A percentile compares a stretch with the other conserved stretches of the same genome.
Conservation (phyloP, 2,329 filamentous ascomycete genomes). For the Cryphonectria japonica region DNA sequence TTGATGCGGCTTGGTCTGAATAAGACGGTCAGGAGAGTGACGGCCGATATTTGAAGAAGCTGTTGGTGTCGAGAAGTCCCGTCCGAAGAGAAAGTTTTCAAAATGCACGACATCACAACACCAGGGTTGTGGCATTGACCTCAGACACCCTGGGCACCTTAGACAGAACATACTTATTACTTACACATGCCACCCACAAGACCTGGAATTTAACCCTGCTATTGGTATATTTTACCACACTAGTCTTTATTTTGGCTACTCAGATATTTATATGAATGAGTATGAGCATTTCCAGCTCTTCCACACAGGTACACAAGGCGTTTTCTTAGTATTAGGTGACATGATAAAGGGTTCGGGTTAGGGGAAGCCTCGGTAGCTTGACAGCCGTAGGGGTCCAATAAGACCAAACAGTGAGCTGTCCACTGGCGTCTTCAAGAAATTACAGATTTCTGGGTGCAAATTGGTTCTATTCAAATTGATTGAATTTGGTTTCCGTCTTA, state of each 20-base stretch:
- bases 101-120: constrained; percentile 24
- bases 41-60: not conserved
- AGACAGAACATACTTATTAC: not conserved
- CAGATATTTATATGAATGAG: not conserved
- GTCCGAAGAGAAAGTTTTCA: constrained; percentile 28
- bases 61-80: constrained; percentile 15
- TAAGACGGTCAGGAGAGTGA: not conserved
- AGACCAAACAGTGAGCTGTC: not conserved
- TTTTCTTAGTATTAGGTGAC: not conserved
- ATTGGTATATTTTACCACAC: not conserved
- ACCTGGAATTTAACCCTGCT: not conserved
- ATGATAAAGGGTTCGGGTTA: constrained; percentile 9
- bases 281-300: not conserved
- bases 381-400: not conserved
- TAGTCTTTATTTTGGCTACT: not conserved
- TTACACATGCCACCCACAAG: not conserved
- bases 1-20: not conserved
- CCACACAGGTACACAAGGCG: not conserved
- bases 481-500: not conserved
- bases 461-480: not conserved
- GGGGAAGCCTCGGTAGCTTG: not conserved
- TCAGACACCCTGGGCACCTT: constrained; percentile 18
- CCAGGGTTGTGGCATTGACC: constrained; percentile 22
- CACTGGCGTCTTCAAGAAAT: not conserved
- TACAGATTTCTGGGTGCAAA: not conserved